These are phyloP conservation scores for Eutrema japonicum DNA, from an alignment of 345 rosid genomes.

Conservation along the genomic window DNA sequence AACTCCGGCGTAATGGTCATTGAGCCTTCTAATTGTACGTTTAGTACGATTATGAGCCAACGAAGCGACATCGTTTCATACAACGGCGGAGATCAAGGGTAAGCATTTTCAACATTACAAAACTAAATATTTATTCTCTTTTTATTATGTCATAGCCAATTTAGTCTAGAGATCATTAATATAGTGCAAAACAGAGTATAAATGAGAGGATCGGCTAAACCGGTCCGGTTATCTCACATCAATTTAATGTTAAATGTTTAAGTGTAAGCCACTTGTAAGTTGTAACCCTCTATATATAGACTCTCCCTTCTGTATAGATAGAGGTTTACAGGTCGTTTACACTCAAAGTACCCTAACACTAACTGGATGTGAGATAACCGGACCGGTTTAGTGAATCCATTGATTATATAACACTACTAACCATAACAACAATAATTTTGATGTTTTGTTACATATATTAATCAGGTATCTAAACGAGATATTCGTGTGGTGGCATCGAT, in stretches of 20 bases:
- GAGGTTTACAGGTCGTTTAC: not conserved
- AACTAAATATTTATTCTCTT: not conserved
- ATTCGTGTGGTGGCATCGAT: constrained; percentile 92
- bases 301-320: too few species aligned
- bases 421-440: not conserved
- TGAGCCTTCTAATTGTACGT: constrained; percentile 96
- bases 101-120: not conserved
- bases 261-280: too few species aligned
- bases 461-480: constrained; percentile 69
- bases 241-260: too few species aligned
- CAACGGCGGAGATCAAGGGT: constrained; percentile 95
- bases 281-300: too few species aligned
- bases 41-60: constrained; percentile 60
- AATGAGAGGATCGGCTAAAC: too few species aligned
- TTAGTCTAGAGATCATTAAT: too few species aligned
- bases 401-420: not conserved
- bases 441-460: not conserved
- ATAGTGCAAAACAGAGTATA: too few species aligned
- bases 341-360: not conserved
- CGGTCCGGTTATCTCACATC: too few species aligned
- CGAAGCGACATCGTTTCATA: constrained; percentile 75
- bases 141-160: not conserved
- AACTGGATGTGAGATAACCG: too few species aligned
- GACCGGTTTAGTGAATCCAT: too few species aligned
- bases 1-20: constrained; percentile 95